Evolutionary conservation across 169 alveolate genomes (phyloP).

Genomic region (Plasmodium falciparum): DNA sequence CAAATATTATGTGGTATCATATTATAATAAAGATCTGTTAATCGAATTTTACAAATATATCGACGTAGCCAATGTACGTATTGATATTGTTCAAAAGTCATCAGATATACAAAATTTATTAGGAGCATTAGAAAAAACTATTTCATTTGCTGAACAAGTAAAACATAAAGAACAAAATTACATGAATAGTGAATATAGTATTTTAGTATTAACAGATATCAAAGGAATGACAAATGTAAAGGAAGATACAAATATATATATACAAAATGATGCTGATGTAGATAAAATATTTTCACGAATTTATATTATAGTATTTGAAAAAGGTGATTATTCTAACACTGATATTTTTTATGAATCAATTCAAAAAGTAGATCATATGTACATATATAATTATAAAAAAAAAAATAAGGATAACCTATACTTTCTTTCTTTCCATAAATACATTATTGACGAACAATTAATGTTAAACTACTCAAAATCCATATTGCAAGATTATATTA

Average conservation of each 20-base stretch:
- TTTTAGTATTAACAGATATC: constrained; percentile 38
- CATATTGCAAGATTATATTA: constrained; percentile 34
- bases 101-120: constrained; percentile 22
- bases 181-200: constrained; percentile 46
- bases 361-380: constrained; percentile 20
- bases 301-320: constrained; percentile 48
- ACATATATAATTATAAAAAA: constrained; percentile 18
- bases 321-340: constrained; percentile 19
- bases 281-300: constrained; percentile 45
- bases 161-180: constrained; percentile 20
- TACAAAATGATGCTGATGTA: constrained; percentile 14
- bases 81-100: constrained; percentile 39
- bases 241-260: constrained; percentile 6
- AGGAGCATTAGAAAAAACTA: constrained; percentile 41
- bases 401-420: constrained; percentile 6
- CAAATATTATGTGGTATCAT: constrained; percentile 32
- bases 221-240: constrained; percentile 22
- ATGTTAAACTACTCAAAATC: constrained; percentile 28
- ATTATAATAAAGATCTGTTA: constrained; percentile 24
- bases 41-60: constrained; percentile 20
- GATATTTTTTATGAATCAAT: constrained; percentile 26
- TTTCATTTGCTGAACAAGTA: constrained; percentile 44
- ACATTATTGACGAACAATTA: constrained; percentile 46
- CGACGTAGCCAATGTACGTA: constrained; percentile 21
- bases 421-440: constrained; percentile 51